Base-by-base conservation (phyloP, 345 rosid species). In the Rhodamnia argentea region DNA sequence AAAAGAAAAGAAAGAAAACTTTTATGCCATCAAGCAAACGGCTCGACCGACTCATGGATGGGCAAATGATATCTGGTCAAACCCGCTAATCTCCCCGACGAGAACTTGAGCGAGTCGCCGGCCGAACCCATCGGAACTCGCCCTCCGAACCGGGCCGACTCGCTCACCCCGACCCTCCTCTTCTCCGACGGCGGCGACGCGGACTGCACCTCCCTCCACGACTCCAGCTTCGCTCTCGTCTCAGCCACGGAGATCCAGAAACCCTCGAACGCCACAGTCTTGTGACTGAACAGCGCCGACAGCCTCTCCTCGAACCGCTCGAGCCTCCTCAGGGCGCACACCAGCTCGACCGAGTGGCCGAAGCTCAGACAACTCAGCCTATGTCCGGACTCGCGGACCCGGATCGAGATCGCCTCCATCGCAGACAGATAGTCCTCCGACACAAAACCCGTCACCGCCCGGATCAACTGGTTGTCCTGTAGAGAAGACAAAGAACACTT, bases 341-440 rank as follows among this genome's bases (percentile, higher is more conserved):
- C 92, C 87, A 95, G 90, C 95, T 95, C 96, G 7, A 96, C 89
- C 88, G 94, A 89, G 84, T 95, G 96, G 59, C 88, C 92, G 40
- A 94, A 94, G 27, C 92, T 92, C 89, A 94, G 87, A 55, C 86
- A 89, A 57, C 87, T 85, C 70, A 90, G 86, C 85, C 98, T 88
- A 42, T 93, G 91, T 62, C 84, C 89, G 53, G 94, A 92, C 95
- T 96, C 98, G 13, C 82, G 87, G 27, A 95, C 81, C 83, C 99
- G 91, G 52, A 83, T 85, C 44, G 90, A 87, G 82, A 94, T 87
- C 86, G 94, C 92, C 83, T 92, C 92, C 83, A 90, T 89, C 6
- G 92, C 89, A 26, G 95, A 92, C 85, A 92, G 84, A 59, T 86
- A 93, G 88, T 96, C 99, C 81, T 91, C 97, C 13, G 89, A 85